phyloP scores from a whole-genome alignment of 1,284 basidiomycete species.

The Tylopilus sp. region DNA sequence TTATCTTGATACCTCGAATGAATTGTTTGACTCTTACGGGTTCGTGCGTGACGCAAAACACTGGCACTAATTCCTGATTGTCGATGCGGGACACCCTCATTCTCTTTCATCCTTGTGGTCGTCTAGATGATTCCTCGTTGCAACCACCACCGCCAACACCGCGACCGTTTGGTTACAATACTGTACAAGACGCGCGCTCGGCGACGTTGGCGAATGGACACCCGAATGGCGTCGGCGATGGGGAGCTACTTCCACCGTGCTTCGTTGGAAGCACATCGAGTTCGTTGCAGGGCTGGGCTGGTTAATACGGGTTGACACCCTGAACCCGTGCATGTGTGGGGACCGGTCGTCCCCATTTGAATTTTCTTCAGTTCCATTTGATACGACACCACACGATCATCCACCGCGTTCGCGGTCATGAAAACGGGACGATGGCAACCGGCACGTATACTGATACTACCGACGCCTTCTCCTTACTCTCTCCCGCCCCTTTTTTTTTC shows the following conservation, averaged over 20 bases:
- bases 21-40: neutral
- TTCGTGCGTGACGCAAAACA: neutral
- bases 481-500: neutral
- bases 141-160: conserved; percentile 5
- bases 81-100: conserved; percentile 2
- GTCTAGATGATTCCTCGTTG: conserved; percentile 4
- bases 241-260: neutral
- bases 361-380: neutral
- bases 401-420: neutral
- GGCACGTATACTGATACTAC: neutral
- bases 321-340: no score
- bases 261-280: conserved; percentile 26
- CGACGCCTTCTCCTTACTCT: no score
- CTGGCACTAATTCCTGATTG: conserved; percentile 9
- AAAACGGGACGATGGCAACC: neutral
- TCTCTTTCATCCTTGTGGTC: neutral
- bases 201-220: conserved; percentile 2
- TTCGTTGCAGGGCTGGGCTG: conserved; percentile 32
- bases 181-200: conserved; percentile 6
- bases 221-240: conserved; percentile 7
- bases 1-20: conserved; percentile 5
- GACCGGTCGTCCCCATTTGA: neutral
- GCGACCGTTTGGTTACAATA: conserved; percentile 11
- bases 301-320: conserved; percentile 13
- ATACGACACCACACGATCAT: neutral